Percentiles rank a stretch among this genome's conserved stretches.
Conservation (phyloP, 768 basidiomycete species). For the Dacryopinax primogenitus region DNA sequence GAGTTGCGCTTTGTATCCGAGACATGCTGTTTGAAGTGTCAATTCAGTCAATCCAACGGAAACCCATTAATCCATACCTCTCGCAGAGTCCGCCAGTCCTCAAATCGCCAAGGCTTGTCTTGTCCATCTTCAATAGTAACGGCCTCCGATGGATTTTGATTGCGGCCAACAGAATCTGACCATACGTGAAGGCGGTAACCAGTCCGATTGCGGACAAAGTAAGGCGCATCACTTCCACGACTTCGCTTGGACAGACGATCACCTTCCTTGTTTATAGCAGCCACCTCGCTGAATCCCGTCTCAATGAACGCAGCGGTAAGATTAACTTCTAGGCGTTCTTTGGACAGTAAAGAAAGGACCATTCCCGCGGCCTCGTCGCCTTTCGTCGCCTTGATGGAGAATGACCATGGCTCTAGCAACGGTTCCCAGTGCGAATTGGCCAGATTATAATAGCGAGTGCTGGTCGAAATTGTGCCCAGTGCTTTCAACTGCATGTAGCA, state of each 20-base stretch:
- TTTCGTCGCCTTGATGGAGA: constrained; percentile 53
- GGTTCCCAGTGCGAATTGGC: constrained; percentile 99
- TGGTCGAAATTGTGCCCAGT: constrained; percentile 63
- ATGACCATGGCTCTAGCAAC: constrained; percentile 90
- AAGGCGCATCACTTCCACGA: constrained; percentile 84
- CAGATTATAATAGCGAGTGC: constrained; percentile 92
- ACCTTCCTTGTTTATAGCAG: constrained; percentile 61
- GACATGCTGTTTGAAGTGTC: constrained; percentile 36
- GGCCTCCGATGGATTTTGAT: constrained; percentile 36
- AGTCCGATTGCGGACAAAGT: constrained; percentile 81
- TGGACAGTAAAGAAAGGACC: constrained; percentile 51
- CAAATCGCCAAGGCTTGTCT: constrained; percentile 87
- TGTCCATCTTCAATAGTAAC: constrained; percentile 60
- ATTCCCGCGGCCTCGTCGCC: constrained; percentile 40
- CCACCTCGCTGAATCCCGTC: constrained; percentile 57
- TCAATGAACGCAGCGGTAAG: constrained; percentile 83
- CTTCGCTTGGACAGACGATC: constrained; percentile 59
- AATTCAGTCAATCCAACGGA: background rate
- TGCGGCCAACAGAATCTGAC: constrained; percentile 59
- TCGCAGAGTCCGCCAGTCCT: constrained; percentile 87
- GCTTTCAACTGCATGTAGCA: constrained; percentile 55
- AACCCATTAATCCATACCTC: constrained; percentile 43
- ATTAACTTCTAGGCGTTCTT: constrained; percentile 81
- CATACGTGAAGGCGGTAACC: constrained; percentile 75
- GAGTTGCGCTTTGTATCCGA: constrained; percentile 64